Percentiles rank a stretch among this genome's conserved stretches.
phyloP scores from a whole-genome alignment of 257 asterid genomes.

The Nicotiana otophora region DNA sequence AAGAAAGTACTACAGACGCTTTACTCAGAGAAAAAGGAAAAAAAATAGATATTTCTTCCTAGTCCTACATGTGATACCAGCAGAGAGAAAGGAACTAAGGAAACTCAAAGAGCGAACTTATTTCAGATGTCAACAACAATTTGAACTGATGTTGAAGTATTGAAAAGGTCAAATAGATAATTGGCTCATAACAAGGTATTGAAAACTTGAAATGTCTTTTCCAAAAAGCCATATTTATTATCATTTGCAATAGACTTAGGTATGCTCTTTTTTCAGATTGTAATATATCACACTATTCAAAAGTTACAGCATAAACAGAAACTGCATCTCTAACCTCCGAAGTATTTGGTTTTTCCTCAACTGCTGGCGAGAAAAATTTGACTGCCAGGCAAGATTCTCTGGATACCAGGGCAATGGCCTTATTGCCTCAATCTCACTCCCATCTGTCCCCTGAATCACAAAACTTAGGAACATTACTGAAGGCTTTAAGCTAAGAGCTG shows the following conservation, averaged over 20 bases:
- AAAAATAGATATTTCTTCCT: not conserved
- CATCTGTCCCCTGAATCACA: constrained; percentile 56
- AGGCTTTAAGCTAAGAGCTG: not conserved
- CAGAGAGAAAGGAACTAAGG: not conserved
- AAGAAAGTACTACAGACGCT: not conserved
- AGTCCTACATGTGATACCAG: not conserved
- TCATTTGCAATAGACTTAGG: not conserved
- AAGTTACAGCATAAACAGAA: not conserved
- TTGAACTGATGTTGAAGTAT: not conserved
- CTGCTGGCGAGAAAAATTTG: constrained; percentile 84
- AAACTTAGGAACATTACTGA: not conserved
- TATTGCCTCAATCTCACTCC: constrained; percentile 66
- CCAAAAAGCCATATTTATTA: not conserved
- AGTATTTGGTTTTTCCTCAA: constrained; percentile 85
- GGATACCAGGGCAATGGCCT: constrained; percentile 95
- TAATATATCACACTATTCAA: not conserved
- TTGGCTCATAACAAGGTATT: not conserved
- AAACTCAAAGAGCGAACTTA: not conserved
- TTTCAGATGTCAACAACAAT: not conserved
- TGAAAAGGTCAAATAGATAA: not conserved
- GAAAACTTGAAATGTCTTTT: not conserved
- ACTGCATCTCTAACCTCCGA: constrained; percentile 50
- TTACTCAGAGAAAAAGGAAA: not conserved
- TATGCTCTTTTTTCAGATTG: not conserved
- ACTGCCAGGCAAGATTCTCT: constrained; percentile 94